These are phyloP conservation scores for Fusarium chuoi DNA, from an alignment of 2,329 filamentous ascomycete genomes.

Conservation along the genomic window DNA sequence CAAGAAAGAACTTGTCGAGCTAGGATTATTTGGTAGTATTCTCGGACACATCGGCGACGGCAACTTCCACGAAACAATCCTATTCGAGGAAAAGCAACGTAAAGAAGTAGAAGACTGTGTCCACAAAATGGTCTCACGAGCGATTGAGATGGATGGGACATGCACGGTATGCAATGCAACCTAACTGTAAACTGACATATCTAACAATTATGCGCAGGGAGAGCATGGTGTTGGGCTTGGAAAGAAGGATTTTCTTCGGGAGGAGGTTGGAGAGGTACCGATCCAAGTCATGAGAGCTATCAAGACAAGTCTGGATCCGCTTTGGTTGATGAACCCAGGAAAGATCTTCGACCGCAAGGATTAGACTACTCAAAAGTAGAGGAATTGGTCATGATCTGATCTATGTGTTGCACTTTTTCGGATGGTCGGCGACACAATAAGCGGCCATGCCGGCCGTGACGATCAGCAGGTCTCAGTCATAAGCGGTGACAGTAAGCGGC, in stretches of 20 bases:
- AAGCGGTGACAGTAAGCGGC: background rate
- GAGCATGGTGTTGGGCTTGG: constrained; percentile 88
- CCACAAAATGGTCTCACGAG: constrained; percentile 89
- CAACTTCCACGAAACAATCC: constrained; percentile 93
- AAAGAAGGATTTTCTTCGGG: constrained; percentile 82
- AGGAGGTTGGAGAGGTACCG: constrained; percentile 83
- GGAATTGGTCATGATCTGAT: rapidly evolving
- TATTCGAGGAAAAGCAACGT: constrained; percentile 83
- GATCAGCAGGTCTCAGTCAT: background rate
- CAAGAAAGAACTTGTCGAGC: constrained; percentile 86
- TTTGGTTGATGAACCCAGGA: constrained; percentile 90
- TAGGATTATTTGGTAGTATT: constrained; percentile 87
- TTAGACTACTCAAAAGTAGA: rapidly evolving
- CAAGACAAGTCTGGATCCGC: constrained; percentile 82
- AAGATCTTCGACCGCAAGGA: constrained; percentile 68
- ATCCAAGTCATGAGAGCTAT: constrained; percentile 85
- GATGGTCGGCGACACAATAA: background rate
- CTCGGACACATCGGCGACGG: constrained; percentile 92
- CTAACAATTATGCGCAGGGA: constrained; percentile 53
- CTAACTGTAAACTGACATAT: rapidly evolving
- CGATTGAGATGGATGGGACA: constrained; percentile 92
- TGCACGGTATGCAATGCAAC: constrained; percentile 64
- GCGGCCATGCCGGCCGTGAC: background rate
- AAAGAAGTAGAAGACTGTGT: constrained; percentile 83
- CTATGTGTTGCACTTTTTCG: background rate